Conservation (phyloP, 768 basidiomycete species). For the Clavaria fumosa region DNA sequence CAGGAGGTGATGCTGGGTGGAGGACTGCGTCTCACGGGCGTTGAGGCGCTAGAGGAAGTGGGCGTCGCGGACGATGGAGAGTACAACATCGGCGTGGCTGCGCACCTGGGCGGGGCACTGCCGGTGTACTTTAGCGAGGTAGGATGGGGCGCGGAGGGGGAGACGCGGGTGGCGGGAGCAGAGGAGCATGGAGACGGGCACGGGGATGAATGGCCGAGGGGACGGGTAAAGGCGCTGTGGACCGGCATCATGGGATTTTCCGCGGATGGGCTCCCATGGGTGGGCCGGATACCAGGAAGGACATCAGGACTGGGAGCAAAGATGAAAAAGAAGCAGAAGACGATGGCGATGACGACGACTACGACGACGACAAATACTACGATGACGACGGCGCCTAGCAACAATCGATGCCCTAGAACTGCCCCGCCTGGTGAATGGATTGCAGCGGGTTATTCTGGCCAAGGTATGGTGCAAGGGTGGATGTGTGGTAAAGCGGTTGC, state of each 20-base stretch:
- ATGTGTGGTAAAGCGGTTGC: slow-evolving; percentile 43
- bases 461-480: slow-evolving; percentile 66
- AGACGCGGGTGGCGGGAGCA: slow-evolving; percentile 9
- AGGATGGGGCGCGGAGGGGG: slow-evolving; percentile 23
- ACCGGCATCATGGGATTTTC: slow-evolving; percentile 50
- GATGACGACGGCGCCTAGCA: background rate
- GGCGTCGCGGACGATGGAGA: slow-evolving; percentile 25
- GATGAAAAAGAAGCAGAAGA: slow-evolving; percentile 9
- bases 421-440: slow-evolving; percentile 52
- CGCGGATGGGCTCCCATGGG: slow-evolving; percentile 51
- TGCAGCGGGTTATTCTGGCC: slow-evolving; percentile 52
- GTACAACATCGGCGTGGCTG: slow-evolving; percentile 16
- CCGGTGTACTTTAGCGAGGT: slow-evolving; percentile 36
- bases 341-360: background rate
- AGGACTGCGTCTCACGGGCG: slow-evolving; percentile 23
- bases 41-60: slow-evolving; percentile 18
- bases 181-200: slow-evolving; percentile 3
- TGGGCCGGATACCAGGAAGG: slow-evolving; percentile 49
- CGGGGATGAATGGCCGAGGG: slow-evolving; percentile 14
- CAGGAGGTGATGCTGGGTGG: slow-evolving; percentile 48
- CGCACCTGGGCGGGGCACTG: slow-evolving; percentile 26
- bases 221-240: slow-evolving; percentile 42
- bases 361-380: background rate
- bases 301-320: slow-evolving; percentile 28
- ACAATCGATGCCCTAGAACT: slow-evolving; percentile 3